Evolutionary conservation across 306 rosid genomes (phyloP), one percentile per base, ranked within the genome.

Genomic region (Sechiopsis laciniata): DNA sequence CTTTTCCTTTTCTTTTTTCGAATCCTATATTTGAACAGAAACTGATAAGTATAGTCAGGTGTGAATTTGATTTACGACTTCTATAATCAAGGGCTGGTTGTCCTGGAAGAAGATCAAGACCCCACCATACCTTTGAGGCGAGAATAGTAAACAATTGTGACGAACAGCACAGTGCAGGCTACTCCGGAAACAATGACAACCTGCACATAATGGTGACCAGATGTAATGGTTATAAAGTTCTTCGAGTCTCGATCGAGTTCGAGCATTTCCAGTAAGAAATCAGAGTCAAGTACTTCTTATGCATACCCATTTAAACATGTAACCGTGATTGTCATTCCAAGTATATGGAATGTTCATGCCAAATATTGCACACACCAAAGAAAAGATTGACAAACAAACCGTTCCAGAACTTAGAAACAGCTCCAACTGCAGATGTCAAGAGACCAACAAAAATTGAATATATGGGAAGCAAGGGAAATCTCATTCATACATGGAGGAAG

Each of bases 291-390:
- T 17, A 32, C 37, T 17, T 13, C 10, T 29, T 57, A 22, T 58
- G 75, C 81, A 9, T 86, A 91, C 97, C 96, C 97, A 91, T 86
- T 89, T 91, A 75, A 86, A 91, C 84, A 88, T 52, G 89, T 82
- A 89, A 4, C 73, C 87, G 10, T 85, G 77, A 62, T 65, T 1
- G 0, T 53, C 4, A 7, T 78, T 84, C 97, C 96, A 91, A 11
- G 85, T n/a, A 61, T 75, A 88, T 0, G 88, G 89, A 40, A 91
- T 79, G 58, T 85, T 87, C 96, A 91, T 78, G 62, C 96, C 96
- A 64, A 91, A 81, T 78, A 89, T 84, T 61, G 68, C 95, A 57
- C 77, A 56, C 83, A 88, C 87, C 84, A 91, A 64, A 67, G 97
- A 72, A 77, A 58, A 89, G 11, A 86, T 14, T 19, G 91, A 59